phyloP scores from a whole-genome alignment of 129 eudicot genomes.

The Ambrosia trifida region DNA sequence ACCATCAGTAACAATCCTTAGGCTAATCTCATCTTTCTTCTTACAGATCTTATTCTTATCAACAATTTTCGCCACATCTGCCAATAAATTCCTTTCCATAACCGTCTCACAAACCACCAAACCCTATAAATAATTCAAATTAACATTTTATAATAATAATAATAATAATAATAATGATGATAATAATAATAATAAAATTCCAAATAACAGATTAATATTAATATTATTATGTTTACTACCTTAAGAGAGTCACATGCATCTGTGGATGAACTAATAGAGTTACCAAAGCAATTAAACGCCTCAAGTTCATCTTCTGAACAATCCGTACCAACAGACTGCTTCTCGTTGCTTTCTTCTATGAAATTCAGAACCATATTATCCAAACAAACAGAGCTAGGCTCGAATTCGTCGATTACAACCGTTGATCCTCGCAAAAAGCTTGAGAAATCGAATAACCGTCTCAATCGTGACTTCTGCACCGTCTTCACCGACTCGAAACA shows the following conservation, averaged over 20 bases:
- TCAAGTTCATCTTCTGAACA: conserved; percentile 61
- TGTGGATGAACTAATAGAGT: conserved; percentile 30
- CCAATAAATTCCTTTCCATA: conserved; percentile 59
- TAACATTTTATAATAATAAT: background rate
- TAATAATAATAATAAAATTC: background rate
- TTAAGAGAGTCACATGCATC: conserved; percentile 56
- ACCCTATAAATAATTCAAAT: conserved; percentile 36
- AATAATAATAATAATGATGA: too few relatives aligned
- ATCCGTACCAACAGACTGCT: conserved; percentile 34
- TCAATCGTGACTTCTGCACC: conserved; percentile 60
- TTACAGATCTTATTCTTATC: conserved; percentile 52
- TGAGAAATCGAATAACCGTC: conserved; percentile 63
- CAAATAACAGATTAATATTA: background rate
- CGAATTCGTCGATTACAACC: conserved; percentile 53
- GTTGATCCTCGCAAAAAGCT: conserved; percentile 46
- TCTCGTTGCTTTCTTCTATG: conserved; percentile 69
- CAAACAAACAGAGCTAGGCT: conserved; percentile 80
- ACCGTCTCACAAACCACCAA: conserved; percentile 58
- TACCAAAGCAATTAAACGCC: conserved; percentile 44
- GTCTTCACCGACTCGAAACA: conserved; percentile 51
- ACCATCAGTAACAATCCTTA: conserved; percentile 50
- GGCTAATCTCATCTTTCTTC: conserved; percentile 48
- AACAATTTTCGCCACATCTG: conserved; percentile 61
- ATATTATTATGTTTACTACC: conserved; percentile 32
- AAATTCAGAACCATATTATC: conserved; percentile 80